Conservation (phyloP, 495 filamentous ascomycete genomes). For the Glonium stellatum region DNA sequence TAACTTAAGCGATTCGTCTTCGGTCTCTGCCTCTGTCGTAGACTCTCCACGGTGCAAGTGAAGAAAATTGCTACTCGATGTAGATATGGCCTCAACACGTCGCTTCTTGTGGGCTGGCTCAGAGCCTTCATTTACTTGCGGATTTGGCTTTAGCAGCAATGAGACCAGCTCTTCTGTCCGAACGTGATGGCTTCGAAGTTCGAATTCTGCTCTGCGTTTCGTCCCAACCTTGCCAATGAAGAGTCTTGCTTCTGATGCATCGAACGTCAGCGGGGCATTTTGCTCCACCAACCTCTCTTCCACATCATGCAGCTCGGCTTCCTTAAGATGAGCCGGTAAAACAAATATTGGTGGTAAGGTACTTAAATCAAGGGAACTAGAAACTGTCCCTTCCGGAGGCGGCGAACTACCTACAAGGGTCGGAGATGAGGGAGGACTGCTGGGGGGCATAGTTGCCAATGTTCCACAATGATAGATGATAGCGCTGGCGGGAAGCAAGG, state of each 20-base stretch:
- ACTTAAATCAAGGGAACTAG: slow-evolving; percentile 30
- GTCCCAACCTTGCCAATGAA: slow-evolving; percentile 65
- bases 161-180: slow-evolving; percentile 50
- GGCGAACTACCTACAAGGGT: slow-evolving; percentile 7
- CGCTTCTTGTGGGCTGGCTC: slow-evolving; percentile 35
- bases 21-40: slow-evolving; percentile 27
- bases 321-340: slow-evolving; percentile 59
- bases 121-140: not conserved
- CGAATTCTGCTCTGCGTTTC: slow-evolving; percentile 64
- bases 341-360: slow-evolving; percentile 66
- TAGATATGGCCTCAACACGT: slow-evolving; percentile 3
- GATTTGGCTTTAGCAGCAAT: not conserved
- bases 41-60: slow-evolving; percentile 5
- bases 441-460: slow-evolving; percentile 2
- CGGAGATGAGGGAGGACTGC: slow-evolving; percentile 15
- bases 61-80: not conserved
- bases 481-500: slow-evolving; percentile 15
- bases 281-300: slow-evolving; percentile 54
- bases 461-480: slow-evolving; percentile 9
- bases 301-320: slow-evolving; percentile 52
- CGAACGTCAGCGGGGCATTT: slow-evolving; percentile 58
- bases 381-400: not conserved
- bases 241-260: slow-evolving; percentile 63
- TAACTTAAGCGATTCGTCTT: not conserved
- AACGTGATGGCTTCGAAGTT: slow-evolving; percentile 60